phyloP scores from a whole-genome alignment of 306 rosid genomes.

The Vigna angularis region DNA sequence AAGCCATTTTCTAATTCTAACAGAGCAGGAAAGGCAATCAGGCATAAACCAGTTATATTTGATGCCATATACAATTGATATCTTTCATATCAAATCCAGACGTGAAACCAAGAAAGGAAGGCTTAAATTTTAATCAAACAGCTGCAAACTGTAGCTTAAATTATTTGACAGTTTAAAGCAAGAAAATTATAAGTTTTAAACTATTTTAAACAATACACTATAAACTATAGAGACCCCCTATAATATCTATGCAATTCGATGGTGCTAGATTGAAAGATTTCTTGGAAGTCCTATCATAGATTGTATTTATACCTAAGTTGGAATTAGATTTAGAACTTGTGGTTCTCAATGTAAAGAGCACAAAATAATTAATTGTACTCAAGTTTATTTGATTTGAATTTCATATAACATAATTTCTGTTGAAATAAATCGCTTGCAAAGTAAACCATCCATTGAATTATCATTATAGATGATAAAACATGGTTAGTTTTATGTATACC shows the following conservation, averaged over 20 bases:
- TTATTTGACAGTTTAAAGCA: constrained; percentile 12
- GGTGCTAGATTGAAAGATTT: neutral
- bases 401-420: neutral
- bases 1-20: constrained; percentile 22
- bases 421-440: neutral
- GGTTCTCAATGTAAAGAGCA: neutral
- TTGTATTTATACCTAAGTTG: neutral
- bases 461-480: neutral
- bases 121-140: neutral
- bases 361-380: neutral
- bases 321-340: neutral
- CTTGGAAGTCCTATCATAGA: too few species aligned
- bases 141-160: neutral
- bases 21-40: neutral
- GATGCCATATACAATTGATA: too few species aligned
- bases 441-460: constrained; percentile 27
- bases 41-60: constrained; percentile 22
- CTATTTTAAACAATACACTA: neutral
- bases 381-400: neutral
- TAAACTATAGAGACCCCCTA: neutral
- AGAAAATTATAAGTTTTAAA: constrained; percentile 10
- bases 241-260: neutral
- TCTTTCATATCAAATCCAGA: neutral
- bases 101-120: neutral
- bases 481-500: neutral